Evolutionary conservation across 495 filamentous ascomycete genomes (phyloP).

Genomic region (Aspergillus affinis): DNA sequence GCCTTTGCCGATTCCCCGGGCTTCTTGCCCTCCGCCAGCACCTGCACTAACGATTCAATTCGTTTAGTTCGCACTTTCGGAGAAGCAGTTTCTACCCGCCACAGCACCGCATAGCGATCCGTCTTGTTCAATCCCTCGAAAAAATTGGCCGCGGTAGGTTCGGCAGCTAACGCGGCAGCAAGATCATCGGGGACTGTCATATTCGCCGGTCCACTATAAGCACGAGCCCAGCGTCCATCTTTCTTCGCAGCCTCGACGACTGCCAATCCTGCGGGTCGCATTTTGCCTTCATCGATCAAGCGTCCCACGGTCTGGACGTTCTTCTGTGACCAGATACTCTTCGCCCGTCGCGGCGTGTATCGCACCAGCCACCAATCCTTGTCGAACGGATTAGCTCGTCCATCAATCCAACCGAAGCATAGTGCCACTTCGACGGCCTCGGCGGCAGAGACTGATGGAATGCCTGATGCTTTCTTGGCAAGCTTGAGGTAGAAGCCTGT

Average conservation of each 20-base stretch:
- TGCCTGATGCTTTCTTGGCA: conserved; percentile 48
- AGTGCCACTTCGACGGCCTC: conserved; percentile 56
- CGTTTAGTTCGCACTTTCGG: conserved; percentile 18
- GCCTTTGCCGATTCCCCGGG: neutral
- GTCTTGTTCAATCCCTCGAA: conserved; percentile 43
- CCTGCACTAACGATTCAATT: conserved; percentile 24
- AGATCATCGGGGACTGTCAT: conserved; percentile 49
- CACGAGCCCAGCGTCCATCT: conserved; percentile 55
- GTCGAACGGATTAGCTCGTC: conserved; percentile 45
- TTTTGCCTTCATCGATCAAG: conserved; percentile 42
- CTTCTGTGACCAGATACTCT: conserved; percentile 54
- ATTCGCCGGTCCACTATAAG: conserved; percentile 47
- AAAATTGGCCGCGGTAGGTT: conserved; percentile 30
- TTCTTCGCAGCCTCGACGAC: conserved; percentile 53
- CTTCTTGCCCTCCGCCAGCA: conserved; percentile 18
- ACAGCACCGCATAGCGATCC: conserved; percentile 44
- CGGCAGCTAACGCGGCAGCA: conserved; percentile 25
- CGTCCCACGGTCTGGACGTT: conserved; percentile 45
- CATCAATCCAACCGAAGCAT: conserved; percentile 63
- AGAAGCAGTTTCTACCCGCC: conserved; percentile 40
- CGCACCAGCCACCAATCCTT: conserved; percentile 44
- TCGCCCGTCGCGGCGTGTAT: conserved; percentile 54
- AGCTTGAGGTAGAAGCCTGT: conserved; percentile 55
- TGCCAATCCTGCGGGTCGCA: conserved; percentile 45
- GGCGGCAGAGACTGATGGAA: conserved; percentile 46